These are phyloP conservation scores for Dictyostelium purpureum DNA, from an alignment of 78 protist species.

Conservation along the genomic window DNA sequence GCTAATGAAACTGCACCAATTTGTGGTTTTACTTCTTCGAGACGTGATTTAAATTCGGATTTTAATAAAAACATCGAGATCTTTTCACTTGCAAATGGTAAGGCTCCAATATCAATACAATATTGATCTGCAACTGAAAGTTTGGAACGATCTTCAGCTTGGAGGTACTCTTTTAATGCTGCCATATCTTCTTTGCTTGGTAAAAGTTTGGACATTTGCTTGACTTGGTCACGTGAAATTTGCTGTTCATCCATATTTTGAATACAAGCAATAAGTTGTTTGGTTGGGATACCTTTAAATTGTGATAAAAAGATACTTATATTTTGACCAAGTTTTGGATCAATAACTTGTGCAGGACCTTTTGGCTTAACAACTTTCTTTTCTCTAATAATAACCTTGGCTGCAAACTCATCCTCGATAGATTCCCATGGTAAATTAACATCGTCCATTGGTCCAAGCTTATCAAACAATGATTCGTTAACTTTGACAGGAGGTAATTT, in stretches of 20 bases:
- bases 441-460: slow-evolving; percentile 41
- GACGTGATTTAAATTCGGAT: slow-evolving; percentile 3
- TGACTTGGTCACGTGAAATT: slow-evolving; percentile 41
- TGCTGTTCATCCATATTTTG: slow-evolving; percentile 37
- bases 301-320: slow-evolving; percentile 49
- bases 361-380: slow-evolving; percentile 7
- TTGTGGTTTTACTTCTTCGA: slow-evolving; percentile 40
- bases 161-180: slow-evolving; percentile 20
- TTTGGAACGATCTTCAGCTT: slow-evolving; percentile 49
- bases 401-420: slow-evolving; percentile 65
- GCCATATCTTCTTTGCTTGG: slow-evolving; percentile 58
- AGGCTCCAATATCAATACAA: slow-evolving; percentile 62
- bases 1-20: slow-evolving; percentile 54
- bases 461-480: slow-evolving; percentile 51
- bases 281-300: slow-evolving; percentile 13
- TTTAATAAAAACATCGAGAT: slow-evolving; percentile 18
- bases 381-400: slow-evolving; percentile 59
- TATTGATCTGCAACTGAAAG: slow-evolving; percentile 48
- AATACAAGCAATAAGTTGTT: neutral
- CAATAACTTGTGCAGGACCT: slow-evolving; percentile 47
- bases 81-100: slow-evolving; percentile 29
- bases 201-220: slow-evolving; percentile 47
- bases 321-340: slow-evolving; percentile 58
- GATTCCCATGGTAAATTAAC: slow-evolving; percentile 48
- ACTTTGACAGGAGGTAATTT: slow-evolving; percentile 52